phyloP scores from a whole-genome alignment of 441 rosid species.

The Populus hybrid region DNA sequence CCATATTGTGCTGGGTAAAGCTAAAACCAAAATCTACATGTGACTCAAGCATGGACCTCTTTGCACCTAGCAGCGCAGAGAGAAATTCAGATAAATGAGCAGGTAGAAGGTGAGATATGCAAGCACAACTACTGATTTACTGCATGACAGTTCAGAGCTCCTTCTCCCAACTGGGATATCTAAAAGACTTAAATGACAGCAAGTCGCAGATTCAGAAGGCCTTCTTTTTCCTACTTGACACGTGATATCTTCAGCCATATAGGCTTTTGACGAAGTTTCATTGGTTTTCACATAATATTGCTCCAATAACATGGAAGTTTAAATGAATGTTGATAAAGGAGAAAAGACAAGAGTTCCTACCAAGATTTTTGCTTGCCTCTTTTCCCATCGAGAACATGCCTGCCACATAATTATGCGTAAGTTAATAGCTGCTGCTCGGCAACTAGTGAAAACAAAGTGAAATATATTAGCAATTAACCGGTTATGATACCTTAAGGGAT shows the following conservation, averaged over 20 bases:
- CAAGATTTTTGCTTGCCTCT: slow-evolving; percentile 86
- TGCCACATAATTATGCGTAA: slow-evolving; percentile 30
- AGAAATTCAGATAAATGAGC: too few species aligned
- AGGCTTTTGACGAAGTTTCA: not conserved
- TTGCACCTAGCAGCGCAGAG: too few species aligned
- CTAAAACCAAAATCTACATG: too few species aligned
- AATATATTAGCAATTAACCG: not conserved
- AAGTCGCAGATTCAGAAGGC: not conserved
- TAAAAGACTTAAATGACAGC: not conserved
- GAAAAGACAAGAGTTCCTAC: slow-evolving; percentile 39
- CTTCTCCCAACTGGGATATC: not conserved
- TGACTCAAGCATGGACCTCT: too few species aligned
- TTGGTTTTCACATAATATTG: not conserved
- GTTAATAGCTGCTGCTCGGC: slow-evolving; percentile 2
- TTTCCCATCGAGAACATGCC: slow-evolving; percentile 93
- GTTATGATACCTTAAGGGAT: not conserved
- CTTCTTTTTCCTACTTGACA: not conserved
- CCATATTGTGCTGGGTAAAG: not conserved
- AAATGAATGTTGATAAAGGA: not conserved
- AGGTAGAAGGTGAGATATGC: too few species aligned
- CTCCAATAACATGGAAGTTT: not conserved
- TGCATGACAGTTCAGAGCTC: not conserved
- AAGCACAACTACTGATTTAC: too few species aligned
- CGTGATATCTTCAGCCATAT: not conserved
- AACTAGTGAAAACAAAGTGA: not conserved